Base-by-base conservation (phyloP, 1,284 basidiomycete genomes). In the Microbotryomycetes sp. region DNA sequence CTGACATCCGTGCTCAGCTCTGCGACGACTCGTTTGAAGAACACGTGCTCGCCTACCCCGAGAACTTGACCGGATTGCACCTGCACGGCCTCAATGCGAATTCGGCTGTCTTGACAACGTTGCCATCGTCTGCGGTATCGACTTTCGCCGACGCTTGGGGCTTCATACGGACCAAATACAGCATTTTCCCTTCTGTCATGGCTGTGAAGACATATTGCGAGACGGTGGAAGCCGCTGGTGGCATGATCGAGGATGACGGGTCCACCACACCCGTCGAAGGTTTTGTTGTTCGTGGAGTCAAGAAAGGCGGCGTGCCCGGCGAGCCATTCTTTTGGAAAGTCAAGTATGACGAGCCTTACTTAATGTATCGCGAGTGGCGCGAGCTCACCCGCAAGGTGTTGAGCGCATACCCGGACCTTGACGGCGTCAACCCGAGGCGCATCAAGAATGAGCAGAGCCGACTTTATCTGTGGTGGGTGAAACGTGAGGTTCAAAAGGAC, bases 21-120 rank as follows among this genome's bases (percentile, higher is more conserved):
- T 97, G 96, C 74, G 94, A 99, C 72, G 96, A 99, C 76, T 83
- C 82, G 0, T 99, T 99, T 72, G 96, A 99, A 71, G 96, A 99
- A 75, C 96, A 99, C 71, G 94, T 98, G 46, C 81, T 99, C 0
- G 80, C 85, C 0, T 96, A 93, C 71, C 78, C 88, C 0, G 79
- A 81, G 0, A 85, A 94, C 29, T 83, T 85, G 67, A 90, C 91
- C 0, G 96, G 96, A 1, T 83, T 98, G 1, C 91, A 97, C 71
- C 81, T 99, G 0, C 96, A 98, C 76, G 92, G 93, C 3, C 79
- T 98, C 56, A 97, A 97, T 73, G 76, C 80, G 57, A 87, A 84
- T 70, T 78, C 83, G 1, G 84, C 82, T 15, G 78, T 78, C 3
- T 96, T 98, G 75, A 75, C 76, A 15, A 97, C 94, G 0, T 81